A percentile compares a stretch with the other conserved stretches of the same genome.
These are phyloP conservation scores for Macrotyloma uniflorum DNA, from an alignment of 306 rosid genomes.

Conservation along the genomic window DNA sequence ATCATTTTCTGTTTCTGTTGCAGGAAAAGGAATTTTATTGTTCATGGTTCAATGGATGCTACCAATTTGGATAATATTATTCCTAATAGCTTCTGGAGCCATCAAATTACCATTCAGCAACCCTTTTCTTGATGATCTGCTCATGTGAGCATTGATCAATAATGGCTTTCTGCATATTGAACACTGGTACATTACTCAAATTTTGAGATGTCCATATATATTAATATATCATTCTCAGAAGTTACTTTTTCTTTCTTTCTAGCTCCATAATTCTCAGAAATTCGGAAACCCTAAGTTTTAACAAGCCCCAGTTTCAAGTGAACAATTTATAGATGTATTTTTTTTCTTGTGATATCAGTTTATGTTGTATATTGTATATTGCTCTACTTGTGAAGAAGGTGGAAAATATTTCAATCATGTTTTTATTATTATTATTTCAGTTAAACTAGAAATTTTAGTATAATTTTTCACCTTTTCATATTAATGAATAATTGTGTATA, in stretches of 20 bases:
- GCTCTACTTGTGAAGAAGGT: too few species aligned
- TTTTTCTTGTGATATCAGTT: too few species aligned
- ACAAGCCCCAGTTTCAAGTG: not conserved
- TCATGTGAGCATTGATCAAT: constrained; percentile 51
- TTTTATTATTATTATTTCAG: too few species aligned
- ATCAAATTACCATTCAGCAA: constrained; percentile 71
- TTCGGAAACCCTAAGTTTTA: too few species aligned
- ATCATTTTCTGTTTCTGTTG: not conserved
- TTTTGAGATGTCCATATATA: not conserved
- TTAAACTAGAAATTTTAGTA: too few species aligned
- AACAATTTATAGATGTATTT: too few species aligned
- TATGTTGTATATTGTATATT: too few species aligned
- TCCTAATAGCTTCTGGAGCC: constrained; percentile 72
- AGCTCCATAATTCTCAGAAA: not conserved
- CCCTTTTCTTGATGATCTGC: constrained; percentile 67
- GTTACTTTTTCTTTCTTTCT: not conserved
- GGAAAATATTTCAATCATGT: too few species aligned
- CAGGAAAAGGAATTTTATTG: constrained; percentile 68
- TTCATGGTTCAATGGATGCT: constrained; percentile 65
- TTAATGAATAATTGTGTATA: too few species aligned
- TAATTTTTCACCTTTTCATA: too few species aligned
- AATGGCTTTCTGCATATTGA: constrained; percentile 1
- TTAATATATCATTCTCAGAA: not conserved
- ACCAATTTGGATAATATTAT: constrained; percentile 70
- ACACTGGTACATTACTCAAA: too few species aligned